These are phyloP conservation scores for Vigna trinervia DNA, from an alignment of 306 rosid genomes.

Conservation along the genomic window DNA sequence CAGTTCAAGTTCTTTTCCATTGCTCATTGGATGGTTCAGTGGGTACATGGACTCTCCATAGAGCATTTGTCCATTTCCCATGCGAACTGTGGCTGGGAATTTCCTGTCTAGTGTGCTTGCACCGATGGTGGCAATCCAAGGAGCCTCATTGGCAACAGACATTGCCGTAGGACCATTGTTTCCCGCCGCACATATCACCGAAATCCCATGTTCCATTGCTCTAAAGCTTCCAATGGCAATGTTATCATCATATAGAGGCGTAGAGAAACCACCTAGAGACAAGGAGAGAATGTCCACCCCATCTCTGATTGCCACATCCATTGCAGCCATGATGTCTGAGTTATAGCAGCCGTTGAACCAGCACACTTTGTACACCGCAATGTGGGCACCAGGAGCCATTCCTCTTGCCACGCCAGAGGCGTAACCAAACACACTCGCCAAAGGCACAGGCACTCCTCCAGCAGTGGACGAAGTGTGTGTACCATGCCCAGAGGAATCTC, in stretches of 20 bases:
- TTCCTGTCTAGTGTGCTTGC: slow-evolving; percentile 83
- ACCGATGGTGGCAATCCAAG: slow-evolving; percentile 90
- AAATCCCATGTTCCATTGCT: slow-evolving; percentile 86
- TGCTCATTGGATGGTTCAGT: slow-evolving; percentile 39
- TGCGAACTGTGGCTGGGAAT: slow-evolving; percentile 73
- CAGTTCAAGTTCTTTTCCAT: slow-evolving; percentile 58
- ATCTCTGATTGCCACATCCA: slow-evolving; percentile 84
- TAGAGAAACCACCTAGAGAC: slow-evolving; percentile 85
- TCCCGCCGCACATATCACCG: slow-evolving; percentile 87
- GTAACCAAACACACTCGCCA: slow-evolving; percentile 77
- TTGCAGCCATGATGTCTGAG: slow-evolving; percentile 88
- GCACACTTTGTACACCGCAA: slow-evolving; percentile 90
- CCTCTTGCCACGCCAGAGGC: slow-evolving; percentile 86
- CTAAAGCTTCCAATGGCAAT: slow-evolving; percentile 90
- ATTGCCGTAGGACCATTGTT: slow-evolving; percentile 81
- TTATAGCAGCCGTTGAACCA: slow-evolving; percentile 91
- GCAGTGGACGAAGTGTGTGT: slow-evolving; percentile 91
- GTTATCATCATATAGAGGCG: slow-evolving; percentile 76
- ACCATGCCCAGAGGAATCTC: slow-evolving; percentile 92
- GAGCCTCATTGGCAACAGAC: slow-evolving; percentile 94
- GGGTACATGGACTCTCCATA: slow-evolving; percentile 87
- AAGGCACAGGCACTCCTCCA: slow-evolving; percentile 67
- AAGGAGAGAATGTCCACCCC: slow-evolving; percentile 86
- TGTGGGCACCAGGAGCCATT: slow-evolving; percentile 85
- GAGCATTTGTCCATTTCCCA: slow-evolving; percentile 69